phyloP scores from a whole-genome alignment of 2,329 filamentous ascomycete species.

The Exophiala alcalophila region DNA sequence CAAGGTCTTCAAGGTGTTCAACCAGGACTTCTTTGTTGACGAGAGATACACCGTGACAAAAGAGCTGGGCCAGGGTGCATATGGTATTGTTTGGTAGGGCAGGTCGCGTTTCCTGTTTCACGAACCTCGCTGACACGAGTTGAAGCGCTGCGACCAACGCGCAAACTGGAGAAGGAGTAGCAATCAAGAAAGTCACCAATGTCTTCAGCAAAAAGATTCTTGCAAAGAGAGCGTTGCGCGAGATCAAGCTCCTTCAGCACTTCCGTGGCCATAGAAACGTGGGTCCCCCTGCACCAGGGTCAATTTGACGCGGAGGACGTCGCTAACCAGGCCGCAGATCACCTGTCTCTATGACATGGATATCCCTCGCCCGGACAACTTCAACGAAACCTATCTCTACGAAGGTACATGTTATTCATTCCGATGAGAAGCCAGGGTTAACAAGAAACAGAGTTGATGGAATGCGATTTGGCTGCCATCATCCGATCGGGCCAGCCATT shows the following conservation, averaged over 20 bases:
- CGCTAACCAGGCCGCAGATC: slow-evolving; percentile 64
- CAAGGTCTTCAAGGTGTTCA: slow-evolving; percentile 99
- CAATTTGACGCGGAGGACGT: slow-evolving; percentile 5
- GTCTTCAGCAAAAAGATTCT: slow-evolving; percentile 99
- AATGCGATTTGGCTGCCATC: slow-evolving; percentile 96
- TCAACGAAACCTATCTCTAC: slow-evolving; percentile 98
- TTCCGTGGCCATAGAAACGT: slow-evolving; percentile 88
- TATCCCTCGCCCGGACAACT: slow-evolving; percentile 93
- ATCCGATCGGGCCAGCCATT: slow-evolving; percentile 95
- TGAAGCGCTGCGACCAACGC: slow-evolving; percentile 85
- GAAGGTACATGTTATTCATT: slow-evolving; percentile 66
- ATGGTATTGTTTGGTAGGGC: slow-evolving; percentile 93
- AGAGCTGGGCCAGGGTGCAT: slow-evolving; percentile 95
- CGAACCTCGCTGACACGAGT: slow-evolving; percentile 14
- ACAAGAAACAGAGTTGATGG: slow-evolving; percentile 78
- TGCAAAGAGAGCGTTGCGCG: slow-evolving; percentile 92
- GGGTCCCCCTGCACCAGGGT: slow-evolving; percentile 43
- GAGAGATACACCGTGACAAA: slow-evolving; percentile 98
- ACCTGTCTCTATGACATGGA: slow-evolving; percentile 99
- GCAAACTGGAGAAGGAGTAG: slow-evolving; percentile 86
- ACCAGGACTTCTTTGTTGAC: slow-evolving; percentile 98
- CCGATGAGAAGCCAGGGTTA: neutral
- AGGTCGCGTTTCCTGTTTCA: neutral
- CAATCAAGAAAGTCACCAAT: slow-evolving; percentile 99
- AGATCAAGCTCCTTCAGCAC: slow-evolving; percentile 98